A percentile compares a stretch with the other conserved stretches of the same genome.
These are phyloP conservation scores for Persicaria maculosa DNA, from an alignment of 148 eudicot genomes.

Conservation along the genomic window DNA sequence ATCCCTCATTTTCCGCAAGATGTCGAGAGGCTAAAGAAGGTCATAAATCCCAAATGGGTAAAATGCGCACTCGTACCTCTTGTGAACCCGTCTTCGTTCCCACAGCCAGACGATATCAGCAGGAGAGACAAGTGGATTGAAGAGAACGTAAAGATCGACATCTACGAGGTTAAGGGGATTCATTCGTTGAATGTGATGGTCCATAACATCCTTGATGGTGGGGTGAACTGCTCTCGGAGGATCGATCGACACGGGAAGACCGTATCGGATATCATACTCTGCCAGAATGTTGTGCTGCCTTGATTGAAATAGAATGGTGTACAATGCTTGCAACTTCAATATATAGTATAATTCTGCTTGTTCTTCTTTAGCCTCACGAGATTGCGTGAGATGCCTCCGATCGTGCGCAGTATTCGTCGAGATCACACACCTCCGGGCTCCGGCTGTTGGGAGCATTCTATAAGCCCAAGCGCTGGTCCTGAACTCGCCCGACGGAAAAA, in stretches of 20 bases:
- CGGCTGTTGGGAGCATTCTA: no score
- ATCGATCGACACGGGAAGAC: conserved; percentile 93
- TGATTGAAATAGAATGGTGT: conserved; percentile 3
- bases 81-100: conserved; percentile 55
- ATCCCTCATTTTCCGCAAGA: conserved; percentile 75
- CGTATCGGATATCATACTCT: conserved; percentile 71
- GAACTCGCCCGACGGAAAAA: no score
- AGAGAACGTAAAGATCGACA: conserved; percentile 71
- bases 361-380: background rate
- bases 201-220: conserved; percentile 78
- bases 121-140: conserved; percentile 57
- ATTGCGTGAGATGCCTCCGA: no score
- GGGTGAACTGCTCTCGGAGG: conserved; percentile 91
- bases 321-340: background rate
- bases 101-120: conserved; percentile 34
- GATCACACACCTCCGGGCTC: no score
- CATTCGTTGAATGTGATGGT: conserved; percentile 76
- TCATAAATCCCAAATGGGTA: conserved; percentile 75
- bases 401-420: no score
- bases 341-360: background rate
- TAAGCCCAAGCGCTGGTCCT: no score
- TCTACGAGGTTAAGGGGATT: conserved; percentile 73
- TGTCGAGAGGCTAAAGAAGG: conserved; percentile 56
- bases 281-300: conserved; percentile 67
- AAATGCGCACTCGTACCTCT: conserved; percentile 55